Conservation (phyloP, 495 filamentous ascomycete species). For the Penicillium paradoxum region DNA sequence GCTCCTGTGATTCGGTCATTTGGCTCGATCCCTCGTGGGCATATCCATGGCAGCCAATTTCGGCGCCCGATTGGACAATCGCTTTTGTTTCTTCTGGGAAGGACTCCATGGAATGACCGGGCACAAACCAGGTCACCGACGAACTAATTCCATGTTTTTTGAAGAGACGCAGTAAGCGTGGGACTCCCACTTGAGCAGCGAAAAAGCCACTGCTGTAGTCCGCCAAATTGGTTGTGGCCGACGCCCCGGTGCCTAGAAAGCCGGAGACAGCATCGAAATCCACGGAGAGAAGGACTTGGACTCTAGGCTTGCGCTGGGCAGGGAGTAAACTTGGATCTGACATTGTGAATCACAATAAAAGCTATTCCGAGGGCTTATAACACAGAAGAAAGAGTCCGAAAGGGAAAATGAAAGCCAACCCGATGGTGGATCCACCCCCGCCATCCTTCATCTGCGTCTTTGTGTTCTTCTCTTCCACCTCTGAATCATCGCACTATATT, state of each 20-base stretch:
- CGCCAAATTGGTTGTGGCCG: conserved; percentile 46
- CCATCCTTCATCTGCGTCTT: background rate
- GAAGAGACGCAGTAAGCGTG: conserved; percentile 54
- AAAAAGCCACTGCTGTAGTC: conserved; percentile 59
- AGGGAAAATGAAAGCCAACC: background rate
- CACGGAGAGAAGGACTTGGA: conserved; percentile 7
- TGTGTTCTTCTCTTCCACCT: too few relatives aligned
- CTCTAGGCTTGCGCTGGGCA: background rate
- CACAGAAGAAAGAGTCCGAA: background rate
- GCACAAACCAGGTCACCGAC: conserved; percentile 59
- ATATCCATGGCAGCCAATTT: conserved; percentile 60
- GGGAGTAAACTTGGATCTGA: background rate
- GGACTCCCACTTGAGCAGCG: conserved; percentile 54
- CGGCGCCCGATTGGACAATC: conserved; percentile 52
- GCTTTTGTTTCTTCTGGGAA: conserved; percentile 50
- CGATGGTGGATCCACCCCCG: background rate
- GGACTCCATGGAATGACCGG: conserved; percentile 57
- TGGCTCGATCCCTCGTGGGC: conserved; percentile 54
- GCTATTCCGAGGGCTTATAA: background rate
- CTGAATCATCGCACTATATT: too few relatives aligned
- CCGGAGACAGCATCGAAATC: conserved; percentile 4
- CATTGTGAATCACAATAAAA: background rate
- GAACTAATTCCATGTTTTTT: conserved; percentile 47
- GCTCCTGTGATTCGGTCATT: conserved; percentile 53
- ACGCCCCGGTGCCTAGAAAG: conserved; percentile 3